Evolutionary conservation across 805 yeast genomes (phyloP).

Genomic region (Ogataea minuta): DNA sequence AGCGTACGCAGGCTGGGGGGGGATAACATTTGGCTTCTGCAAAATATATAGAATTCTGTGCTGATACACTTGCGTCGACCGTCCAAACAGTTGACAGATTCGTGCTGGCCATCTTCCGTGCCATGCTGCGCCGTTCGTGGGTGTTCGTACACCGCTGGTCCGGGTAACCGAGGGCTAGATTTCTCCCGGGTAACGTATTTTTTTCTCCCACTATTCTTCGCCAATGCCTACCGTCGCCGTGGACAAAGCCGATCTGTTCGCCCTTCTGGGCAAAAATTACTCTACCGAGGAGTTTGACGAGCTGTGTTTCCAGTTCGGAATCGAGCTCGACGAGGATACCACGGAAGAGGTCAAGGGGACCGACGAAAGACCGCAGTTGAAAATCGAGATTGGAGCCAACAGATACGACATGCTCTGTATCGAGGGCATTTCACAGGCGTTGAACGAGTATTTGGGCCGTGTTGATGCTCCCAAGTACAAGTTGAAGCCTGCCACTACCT

Average conservation of each 20-base stretch:
- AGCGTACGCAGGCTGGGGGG: not conserved
- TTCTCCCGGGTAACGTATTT: conserved; percentile 11
- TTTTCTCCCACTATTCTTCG: conserved; percentile 8
- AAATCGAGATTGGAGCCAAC: conserved; percentile 97
- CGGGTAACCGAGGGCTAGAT: conserved; percentile 7
- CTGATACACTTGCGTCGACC: too few species aligned
- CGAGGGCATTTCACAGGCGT: conserved; percentile 95
- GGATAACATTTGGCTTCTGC: too few species aligned
- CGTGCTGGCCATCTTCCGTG: too few species aligned
- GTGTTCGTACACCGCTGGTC: not conserved
- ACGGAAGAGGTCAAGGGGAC: conserved; percentile 66
- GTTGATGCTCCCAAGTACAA: conserved; percentile 62
- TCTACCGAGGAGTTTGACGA: conserved; percentile 94
- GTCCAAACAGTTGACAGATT: too few species aligned
- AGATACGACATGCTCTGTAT: conserved; percentile 97
- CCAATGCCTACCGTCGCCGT: conserved; percentile 95
- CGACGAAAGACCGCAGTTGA: conserved; percentile 94
- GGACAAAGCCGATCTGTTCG: conserved; percentile 88
- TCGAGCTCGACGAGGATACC: conserved; percentile 97
- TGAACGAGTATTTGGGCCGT: conserved; percentile 84
- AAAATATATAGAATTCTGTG: too few species aligned
- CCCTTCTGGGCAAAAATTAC: conserved; percentile 64
- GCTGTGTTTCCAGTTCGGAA: conserved; percentile 95
- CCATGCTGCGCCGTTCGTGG: too few species aligned
- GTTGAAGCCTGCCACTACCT: conserved; percentile 57